Evolutionary conservation across 495 filamentous ascomycete species (phyloP).

Genomic region (Eremomyces bilateralis): DNA sequence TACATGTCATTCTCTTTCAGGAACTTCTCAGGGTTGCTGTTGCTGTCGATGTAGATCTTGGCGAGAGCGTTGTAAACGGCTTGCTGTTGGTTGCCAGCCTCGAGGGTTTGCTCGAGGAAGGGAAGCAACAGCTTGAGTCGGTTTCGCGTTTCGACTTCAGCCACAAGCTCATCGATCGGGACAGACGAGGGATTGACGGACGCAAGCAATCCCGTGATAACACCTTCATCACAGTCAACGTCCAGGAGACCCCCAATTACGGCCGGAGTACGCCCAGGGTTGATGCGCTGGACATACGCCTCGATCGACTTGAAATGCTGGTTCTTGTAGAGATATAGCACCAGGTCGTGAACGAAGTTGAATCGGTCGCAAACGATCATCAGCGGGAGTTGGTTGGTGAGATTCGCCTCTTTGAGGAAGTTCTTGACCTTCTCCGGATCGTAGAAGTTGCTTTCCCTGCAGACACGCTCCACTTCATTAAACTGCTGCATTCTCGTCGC

Average conservation of each 20-base stretch:
- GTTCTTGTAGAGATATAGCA: constrained; percentile 95
- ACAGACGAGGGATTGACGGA: constrained; percentile 71
- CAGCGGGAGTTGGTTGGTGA: constrained; percentile 81
- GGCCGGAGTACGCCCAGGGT: constrained; percentile 77
- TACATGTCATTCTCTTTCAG: constrained; percentile 96
- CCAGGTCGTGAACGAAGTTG: constrained; percentile 93
- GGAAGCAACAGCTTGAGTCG: constrained; percentile 87
- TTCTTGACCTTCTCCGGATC: constrained; percentile 98
- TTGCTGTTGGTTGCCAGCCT: constrained; percentile 85
- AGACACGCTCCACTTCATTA: constrained; percentile 90
- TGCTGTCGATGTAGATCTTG: constrained; percentile 99
- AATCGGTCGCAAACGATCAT: constrained; percentile 98
- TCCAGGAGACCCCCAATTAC: constrained; percentile 92
- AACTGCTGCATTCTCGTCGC: constrained; percentile 81
- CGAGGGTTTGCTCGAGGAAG: constrained; percentile 85
- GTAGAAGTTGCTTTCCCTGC: constrained; percentile 83
- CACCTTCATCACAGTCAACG: constrained; percentile 87
- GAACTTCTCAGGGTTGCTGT: constrained; percentile 98
- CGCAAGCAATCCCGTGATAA: constrained; percentile 82
- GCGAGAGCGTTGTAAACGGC: constrained; percentile 96
- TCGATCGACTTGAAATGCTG: constrained; percentile 99
- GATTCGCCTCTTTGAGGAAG: constrained; percentile 90
- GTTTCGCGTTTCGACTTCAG: constrained; percentile 86
- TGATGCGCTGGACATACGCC: constrained; percentile 97
- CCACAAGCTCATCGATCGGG: constrained; percentile 88